Percentiles rank a stretch among this genome's conserved stretches.
These are phyloP conservation scores for Lobosporangium transversale DNA, from an alignment of 192 early-diverging fungal species.

Conservation along the genomic window DNA sequence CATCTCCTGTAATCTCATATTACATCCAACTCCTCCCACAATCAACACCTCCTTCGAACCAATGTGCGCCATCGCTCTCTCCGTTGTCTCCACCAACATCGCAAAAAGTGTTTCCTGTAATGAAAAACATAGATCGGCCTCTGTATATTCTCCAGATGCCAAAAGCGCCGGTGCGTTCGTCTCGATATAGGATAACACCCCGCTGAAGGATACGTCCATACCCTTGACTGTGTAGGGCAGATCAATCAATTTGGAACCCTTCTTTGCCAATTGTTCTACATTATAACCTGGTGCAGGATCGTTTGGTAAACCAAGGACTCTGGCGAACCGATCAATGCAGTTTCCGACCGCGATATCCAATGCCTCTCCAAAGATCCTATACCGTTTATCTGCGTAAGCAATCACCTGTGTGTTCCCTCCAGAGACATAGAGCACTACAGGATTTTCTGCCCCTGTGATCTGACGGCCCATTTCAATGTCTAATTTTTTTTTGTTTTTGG, in stretches of 20 bases:
- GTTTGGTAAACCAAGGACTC: constrained; percentile 92
- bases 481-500: constrained; percentile 33
- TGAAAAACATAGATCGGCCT: constrained; percentile 96
- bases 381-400: constrained; percentile 92
- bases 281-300: constrained; percentile 98
- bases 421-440: constrained; percentile 96
- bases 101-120: constrained; percentile 98
- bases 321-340: constrained; percentile 97
- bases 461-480: constrained; percentile 99
- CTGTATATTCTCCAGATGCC: constrained; percentile 62
- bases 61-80: constrained; percentile 98
- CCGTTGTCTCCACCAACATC: constrained; percentile 99
- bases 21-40: constrained; percentile 98
- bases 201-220: constrained; percentile 98
- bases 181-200: constrained; percentile 94
- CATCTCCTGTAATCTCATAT: constrained; percentile 95
- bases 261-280: constrained; percentile 95
- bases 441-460: constrained; percentile 93
- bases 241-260: constrained; percentile 86
- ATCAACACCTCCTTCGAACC: constrained; percentile 90
- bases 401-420: constrained; percentile 99
- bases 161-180: constrained; percentile 70
- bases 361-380: constrained; percentile 98
- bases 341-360: constrained; percentile 99
- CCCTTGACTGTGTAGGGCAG: constrained; percentile 98